Base-by-base conservation (phyloP, 1,284 basidiomycete species). In the Agroathelia rolfsii region DNA sequence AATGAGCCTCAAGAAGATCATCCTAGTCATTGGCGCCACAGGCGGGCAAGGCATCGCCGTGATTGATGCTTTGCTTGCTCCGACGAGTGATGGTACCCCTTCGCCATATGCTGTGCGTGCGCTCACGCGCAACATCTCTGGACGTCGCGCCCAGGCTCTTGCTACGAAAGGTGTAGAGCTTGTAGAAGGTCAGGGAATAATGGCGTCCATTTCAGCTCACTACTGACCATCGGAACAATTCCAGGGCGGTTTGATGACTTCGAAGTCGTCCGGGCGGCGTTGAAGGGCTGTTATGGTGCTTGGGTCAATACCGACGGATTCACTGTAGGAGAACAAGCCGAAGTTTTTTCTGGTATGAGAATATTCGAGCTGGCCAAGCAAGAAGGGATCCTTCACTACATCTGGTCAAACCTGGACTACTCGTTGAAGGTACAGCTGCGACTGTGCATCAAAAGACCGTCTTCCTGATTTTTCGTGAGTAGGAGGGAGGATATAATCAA, bases 21-120 rank as follows among this genome's bases (percentile, higher is more conserved):
- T 66, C 35, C 52, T 61, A 34, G 59, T 66, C 38, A 51, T 64
- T 26, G 61, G 64, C 18, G 63, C 58, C 1, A 66, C 63, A 13
- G 62, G 64, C 18, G 56, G 55, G 4, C 64, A 64, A 35, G 64
- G 64, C 18, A 36, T 53, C 3, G 53, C 53, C 10, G 56, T 63
- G 36, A 51, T 66, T 30, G 47, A 61, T 35, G 52, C 48, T 15
- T 49, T 64, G 5, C 50, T 64, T 19, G 46, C 43, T 3, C 50
- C 50, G 3, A 24, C 38, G 13, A 22, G 40, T 3, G 48, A 55
- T 19, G 59, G 58, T 5, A 39, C 46, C 1, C 47, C 58, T 3
- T 58, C 58, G 4, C 58, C 59, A 0, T 66, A 62, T 41, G 34
- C 50, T 2, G 45, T 66, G 1, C 55, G 61, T 12, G 61, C 56